These are phyloP conservation scores for Symmetrospora coprosmae DNA, from an alignment of 768 basidiomycete genomes.

Conservation along the genomic window DNA sequence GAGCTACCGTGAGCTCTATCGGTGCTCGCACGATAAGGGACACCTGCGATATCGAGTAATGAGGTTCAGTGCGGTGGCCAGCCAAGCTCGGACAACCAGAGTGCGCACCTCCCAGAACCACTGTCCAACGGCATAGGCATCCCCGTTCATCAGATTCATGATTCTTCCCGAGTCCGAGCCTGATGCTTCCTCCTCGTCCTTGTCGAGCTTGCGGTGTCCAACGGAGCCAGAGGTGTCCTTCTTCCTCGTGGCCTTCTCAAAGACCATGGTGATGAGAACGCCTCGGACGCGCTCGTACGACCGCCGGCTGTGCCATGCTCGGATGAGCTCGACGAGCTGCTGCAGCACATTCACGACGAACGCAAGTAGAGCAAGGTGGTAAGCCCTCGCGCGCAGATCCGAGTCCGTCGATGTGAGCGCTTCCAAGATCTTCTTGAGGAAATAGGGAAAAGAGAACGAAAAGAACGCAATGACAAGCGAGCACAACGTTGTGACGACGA, in stretches of 20 bases:
- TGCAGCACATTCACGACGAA: neutral
- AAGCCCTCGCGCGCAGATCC: neutral
- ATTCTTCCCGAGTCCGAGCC: constrained; percentile 8
- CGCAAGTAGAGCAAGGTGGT: constrained; percentile 1
- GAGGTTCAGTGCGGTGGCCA: too few relatives aligned
- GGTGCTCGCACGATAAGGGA: constrained; percentile 1
- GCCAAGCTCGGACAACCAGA: too few relatives aligned
- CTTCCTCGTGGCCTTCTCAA: constrained; percentile 12
- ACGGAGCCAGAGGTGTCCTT: constrained; percentile 12
- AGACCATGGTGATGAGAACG: constrained; percentile 6
- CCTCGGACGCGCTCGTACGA: neutral
- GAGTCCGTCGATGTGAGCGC: neutral
- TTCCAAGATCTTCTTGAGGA: constrained; percentile 18
- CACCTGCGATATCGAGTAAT: neutral
- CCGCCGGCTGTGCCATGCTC: constrained; percentile 4
- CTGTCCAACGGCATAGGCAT: constrained; percentile 20
- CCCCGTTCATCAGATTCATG: constrained; percentile 20
- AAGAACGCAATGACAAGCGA: neutral
- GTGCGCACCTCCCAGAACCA: constrained; percentile 17
- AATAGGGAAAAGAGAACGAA: neutral
- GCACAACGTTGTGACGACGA: neutral
- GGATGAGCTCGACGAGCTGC: neutral
- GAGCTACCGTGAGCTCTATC: constrained; percentile 6
- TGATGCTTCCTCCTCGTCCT: constrained; percentile 11
- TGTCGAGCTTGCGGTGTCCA: constrained; percentile 12